Conservation (phyloP, 2,329 filamentous ascomycete genomes). For the Talaromyces sp. region DNA sequence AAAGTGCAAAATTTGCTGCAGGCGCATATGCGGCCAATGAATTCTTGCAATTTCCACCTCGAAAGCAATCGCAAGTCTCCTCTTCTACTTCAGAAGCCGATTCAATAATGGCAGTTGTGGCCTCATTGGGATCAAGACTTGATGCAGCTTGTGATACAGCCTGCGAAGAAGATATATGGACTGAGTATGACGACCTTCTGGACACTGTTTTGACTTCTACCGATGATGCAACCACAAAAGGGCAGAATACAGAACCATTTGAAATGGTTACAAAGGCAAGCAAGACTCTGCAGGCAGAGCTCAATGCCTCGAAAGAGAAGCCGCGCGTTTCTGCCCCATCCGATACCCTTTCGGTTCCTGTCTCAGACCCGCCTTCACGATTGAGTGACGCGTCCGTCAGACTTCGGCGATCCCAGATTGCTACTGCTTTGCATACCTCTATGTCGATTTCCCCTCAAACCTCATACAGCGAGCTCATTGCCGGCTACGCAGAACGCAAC, state of each 20-base stretch:
- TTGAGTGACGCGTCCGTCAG: slow-evolving; percentile 32
- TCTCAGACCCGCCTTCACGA: slow-evolving; percentile 20
- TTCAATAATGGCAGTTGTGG: slow-evolving; percentile 57
- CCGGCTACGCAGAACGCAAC: slow-evolving; percentile 41
- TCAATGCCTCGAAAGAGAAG: slow-evolving; percentile 17
- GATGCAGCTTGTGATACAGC: slow-evolving; percentile 57
- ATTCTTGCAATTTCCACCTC: slow-evolving; percentile 69
- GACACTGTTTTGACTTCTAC: slow-evolving; percentile 59
- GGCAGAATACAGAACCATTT: slow-evolving; percentile 24
- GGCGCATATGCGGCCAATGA: slow-evolving; percentile 46
- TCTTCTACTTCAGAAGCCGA: slow-evolving; percentile 60
- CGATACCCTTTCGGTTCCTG: slow-evolving; percentile 19
- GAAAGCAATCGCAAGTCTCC: slow-evolving; percentile 65
- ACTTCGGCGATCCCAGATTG: slow-evolving; percentile 47
- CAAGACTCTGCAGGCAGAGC: slow-evolving; percentile 31
- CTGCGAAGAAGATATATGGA: slow-evolving; percentile 85
- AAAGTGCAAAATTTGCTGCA: slow-evolving; percentile 27
- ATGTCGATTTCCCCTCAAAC: slow-evolving; percentile 47
- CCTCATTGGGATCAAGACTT: slow-evolving; percentile 60
- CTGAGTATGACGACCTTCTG: slow-evolving; percentile 86
- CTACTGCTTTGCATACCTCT: slow-evolving; percentile 46
- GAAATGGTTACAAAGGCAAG: slow-evolving; percentile 34
- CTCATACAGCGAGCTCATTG: slow-evolving; percentile 50
- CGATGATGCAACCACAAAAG: slow-evolving; percentile 12
- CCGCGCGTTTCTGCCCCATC: slow-evolving; percentile 6